phyloP scores from a whole-genome alignment of 1,284 basidiomycete species.

The Vanrija sp. region DNA sequence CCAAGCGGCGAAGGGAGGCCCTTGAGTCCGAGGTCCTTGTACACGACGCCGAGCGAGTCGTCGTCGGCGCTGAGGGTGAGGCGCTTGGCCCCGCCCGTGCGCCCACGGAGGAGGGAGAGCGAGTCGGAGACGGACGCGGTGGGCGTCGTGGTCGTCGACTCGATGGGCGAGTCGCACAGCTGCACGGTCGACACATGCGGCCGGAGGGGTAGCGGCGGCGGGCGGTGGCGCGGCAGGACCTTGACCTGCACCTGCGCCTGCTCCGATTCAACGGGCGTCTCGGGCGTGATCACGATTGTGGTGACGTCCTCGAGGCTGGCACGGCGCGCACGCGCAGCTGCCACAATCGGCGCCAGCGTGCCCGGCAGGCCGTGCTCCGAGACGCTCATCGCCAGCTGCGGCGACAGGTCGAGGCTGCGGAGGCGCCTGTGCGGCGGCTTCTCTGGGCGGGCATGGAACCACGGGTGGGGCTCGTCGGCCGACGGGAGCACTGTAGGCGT shows the following conservation, averaged over 20 bases:
- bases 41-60: conserved; percentile 1
- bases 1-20: background rate
- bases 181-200: background rate
- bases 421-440: background rate
- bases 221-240: background rate
- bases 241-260: background rate
- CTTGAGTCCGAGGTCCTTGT: conserved; percentile 7
- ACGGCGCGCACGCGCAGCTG: background rate
- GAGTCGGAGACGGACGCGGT: background rate
- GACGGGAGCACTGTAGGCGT: no score
- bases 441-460: background rate
- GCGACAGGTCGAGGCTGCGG: background rate
- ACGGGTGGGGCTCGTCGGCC: background rate
- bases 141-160: background rate
- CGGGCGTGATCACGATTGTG: background rate
- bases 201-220: background rate
- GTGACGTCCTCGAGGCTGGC: background rate
- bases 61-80: background rate
- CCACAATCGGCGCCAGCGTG: background rate
- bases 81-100: background rate
- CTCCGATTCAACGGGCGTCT: background rate
- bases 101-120: background rate
- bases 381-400: background rate
- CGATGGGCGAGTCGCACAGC: background rate
- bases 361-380: background rate